phyloP scores from a whole-genome alignment of 2,329 filamentous ascomycete species.

The Colletotrichum cordylinicola region DNA sequence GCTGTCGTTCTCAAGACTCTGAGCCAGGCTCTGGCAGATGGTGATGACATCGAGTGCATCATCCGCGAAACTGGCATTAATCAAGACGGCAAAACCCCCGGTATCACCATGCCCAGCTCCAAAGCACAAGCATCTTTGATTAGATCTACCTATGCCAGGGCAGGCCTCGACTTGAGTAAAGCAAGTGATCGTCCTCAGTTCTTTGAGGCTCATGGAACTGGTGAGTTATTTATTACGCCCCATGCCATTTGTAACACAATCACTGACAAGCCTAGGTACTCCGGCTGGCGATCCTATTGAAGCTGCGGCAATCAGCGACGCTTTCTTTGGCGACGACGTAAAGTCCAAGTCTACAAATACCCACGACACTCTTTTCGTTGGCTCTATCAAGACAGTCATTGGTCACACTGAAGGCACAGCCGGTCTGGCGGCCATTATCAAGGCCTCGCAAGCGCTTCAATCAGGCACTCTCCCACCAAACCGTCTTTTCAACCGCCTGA shows the following conservation, averaged over 20 bases:
- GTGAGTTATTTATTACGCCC: background rate
- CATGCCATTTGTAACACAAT: rapidly evolving
- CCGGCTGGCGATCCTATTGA: slow-evolving; percentile 50
- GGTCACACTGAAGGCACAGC: slow-evolving; percentile 32
- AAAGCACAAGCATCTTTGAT: slow-evolving; percentile 33
- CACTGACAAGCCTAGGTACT: background rate
- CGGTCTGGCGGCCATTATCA: slow-evolving; percentile 32
- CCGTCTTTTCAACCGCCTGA: slow-evolving; percentile 33
- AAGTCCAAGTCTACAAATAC: background rate
- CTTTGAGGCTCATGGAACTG: slow-evolving; percentile 43
- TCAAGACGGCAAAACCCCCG: slow-evolving; percentile 25
- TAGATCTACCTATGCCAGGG: slow-evolving; percentile 28
- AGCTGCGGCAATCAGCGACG: background rate
- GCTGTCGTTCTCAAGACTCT: slow-evolving; percentile 53
- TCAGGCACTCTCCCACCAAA: slow-evolving; percentile 33
- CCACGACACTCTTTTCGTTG: slow-evolving; percentile 31
- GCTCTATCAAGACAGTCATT: slow-evolving; percentile 33
- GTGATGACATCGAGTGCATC: slow-evolving; percentile 29
- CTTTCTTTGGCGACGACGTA: background rate
- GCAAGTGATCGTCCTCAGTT: slow-evolving; percentile 13
- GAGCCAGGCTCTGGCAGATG: slow-evolving; percentile 41
- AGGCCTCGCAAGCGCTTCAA: slow-evolving; percentile 26
- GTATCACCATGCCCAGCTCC: slow-evolving; percentile 40
- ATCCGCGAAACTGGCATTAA: slow-evolving; percentile 28
- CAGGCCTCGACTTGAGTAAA: slow-evolving; percentile 10